phyloP scores from a whole-genome alignment of 352 stramenopile genomes.

The Thalassiosira ordinaria region DNA sequence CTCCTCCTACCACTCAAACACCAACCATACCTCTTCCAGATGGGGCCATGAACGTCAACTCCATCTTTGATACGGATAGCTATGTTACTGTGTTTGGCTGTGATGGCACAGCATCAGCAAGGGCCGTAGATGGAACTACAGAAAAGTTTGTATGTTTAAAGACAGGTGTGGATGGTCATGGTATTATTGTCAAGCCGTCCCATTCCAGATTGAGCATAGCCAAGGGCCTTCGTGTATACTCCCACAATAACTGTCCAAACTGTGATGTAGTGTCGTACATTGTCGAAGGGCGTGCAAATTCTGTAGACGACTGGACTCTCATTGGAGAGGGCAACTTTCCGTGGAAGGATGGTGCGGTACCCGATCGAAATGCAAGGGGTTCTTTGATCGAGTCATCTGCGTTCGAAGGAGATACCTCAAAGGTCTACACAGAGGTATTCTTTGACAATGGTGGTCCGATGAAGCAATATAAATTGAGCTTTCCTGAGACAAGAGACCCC shows the following conservation, averaged over 20 bases:
- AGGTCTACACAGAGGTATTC: constrained; percentile 11
- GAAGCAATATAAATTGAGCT: constrained; percentile 11
- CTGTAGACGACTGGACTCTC: background rate
- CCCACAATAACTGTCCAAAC: constrained; percentile 23
- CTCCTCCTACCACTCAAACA: too few species aligned
- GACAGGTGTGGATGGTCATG: too few species aligned
- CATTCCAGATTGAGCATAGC: background rate
- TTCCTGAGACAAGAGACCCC: background rate
- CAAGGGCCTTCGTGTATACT: constrained; percentile 29
- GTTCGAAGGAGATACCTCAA: constrained; percentile 4
- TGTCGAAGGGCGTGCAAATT: background rate
- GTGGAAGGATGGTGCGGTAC: background rate
- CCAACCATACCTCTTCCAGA: background rate
- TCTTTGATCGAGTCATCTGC: constrained; percentile 2
- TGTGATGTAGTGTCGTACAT: constrained; percentile 36
- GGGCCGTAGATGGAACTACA: background rate
- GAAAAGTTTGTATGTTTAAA: background rate
- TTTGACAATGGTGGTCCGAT: background rate
- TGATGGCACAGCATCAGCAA: background rate
- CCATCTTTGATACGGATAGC: background rate
- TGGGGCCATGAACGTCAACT: background rate
- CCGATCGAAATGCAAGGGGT: background rate
- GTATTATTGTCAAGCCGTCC: background rate
- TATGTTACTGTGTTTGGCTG: background rate
- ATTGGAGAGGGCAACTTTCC: background rate